Evolutionary conservation across 169 alveolate genomes (phyloP), one percentile per base, ranked within the genome.

Genomic region (Babesia bovis): DNA sequence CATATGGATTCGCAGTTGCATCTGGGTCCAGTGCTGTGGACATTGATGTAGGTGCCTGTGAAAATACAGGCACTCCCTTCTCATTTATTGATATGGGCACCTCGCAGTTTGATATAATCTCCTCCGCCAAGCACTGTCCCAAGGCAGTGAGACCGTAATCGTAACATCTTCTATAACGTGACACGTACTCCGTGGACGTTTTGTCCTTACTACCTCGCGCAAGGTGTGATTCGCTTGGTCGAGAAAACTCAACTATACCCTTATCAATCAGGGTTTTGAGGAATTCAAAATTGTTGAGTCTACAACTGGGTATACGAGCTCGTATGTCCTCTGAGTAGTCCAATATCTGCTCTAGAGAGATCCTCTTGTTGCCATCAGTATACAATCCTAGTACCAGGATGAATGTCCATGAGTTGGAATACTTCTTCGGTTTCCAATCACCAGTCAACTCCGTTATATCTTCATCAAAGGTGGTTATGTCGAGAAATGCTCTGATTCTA

Each of bases 341-440:
- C 19, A 38, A 17, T 0, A 78, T 59, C 19, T 26, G 73, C 5
- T 61, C 60, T 25, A 66, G 28, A 26, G 69, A 12, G 42, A 78
- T 67, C 35, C 60, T 70, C 0, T 40, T 15, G 19, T 33, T 26
- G 42, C 44, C 38, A 35, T 53, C 72, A 5, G 75, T 32, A 41
- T 40, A 78, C 35, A 78, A 42, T 19, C 83, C 87, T 23, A 78
- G 61, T 21, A 78, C 66, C 53, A 68, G 38, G 45, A 78, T 30
- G 53, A 78, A 78, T 12, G 77, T 68, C 87, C 87, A 78, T 17
- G 76, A 50, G 38, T 36, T 59, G 19, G 87, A 78, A 30, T 68
- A 67, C 10, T 50, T 50, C 30, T 35, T 13, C 25, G 87, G 87
- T 36, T 30, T 57, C 61, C 73, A 78, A 23, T 52, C 35, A 30